Base-by-base conservation (phyloP, 2,329 filamentous ascomycete genomes). In the Elsinoe perseae region DNA sequence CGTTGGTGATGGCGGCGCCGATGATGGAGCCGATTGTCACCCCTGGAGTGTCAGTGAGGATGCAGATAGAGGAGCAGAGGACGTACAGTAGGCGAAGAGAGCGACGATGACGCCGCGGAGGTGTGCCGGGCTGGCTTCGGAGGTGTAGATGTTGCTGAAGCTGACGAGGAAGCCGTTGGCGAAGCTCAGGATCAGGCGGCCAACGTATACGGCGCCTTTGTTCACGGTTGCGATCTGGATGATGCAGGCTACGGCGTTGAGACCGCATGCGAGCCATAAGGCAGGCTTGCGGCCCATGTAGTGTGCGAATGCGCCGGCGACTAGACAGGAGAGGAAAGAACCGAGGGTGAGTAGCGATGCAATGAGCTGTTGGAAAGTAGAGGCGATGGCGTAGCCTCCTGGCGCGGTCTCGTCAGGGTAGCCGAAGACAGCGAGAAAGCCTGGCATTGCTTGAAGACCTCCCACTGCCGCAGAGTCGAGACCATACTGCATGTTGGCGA, bases 171-270 rank as follows among this genome's bases (percentile, higher is more conserved):
- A 75, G 3, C 78, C 78, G 61, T 81, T 81, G 4, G 78, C 76
- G 5, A 81, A 58, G 2, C 79, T 79, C 55, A 81, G 78, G 9
- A 81, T 64, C 6, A 81, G 66, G 32, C 79, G 74, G 10, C 77
- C 79, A 21, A 74, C 71, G 57, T 82, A 81, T 3, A 82, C 72
- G 1, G 73, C 77, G 14, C 71, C 76, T 28, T 82, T 80, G 57
- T 70, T 65, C 7, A 70, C 72, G 0, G 77, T 80, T 2, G 75
- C 71, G 76, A 81, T 81, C 78, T 81, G 81, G 61, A 80, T 71
- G 16, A 80, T 68, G 59, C 80, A 81, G 14, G 77, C 70, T 4
- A 78, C 65, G 59, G 70, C 72, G 59, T 77, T 79, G 12, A 77
- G 64, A 1, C 75, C 12, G 54, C 75, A 76, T 2, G 77, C 77